Evolutionary conservation across 2,329 filamentous ascomycete genomes (phyloP).

Genomic region (Penicillium janthinellum): DNA sequence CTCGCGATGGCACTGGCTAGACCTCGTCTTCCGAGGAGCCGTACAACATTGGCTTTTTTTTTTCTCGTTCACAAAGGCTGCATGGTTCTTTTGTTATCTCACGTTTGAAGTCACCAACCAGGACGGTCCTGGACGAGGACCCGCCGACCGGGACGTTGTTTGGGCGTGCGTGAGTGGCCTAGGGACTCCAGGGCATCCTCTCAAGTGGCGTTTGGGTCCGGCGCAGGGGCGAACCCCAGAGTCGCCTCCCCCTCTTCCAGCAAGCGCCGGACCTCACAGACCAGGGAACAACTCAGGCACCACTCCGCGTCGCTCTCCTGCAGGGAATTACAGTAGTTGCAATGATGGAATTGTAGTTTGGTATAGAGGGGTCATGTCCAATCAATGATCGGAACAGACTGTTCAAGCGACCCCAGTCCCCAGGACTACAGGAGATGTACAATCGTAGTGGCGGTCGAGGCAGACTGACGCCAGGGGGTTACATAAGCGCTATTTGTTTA

Average conservation of each 20-base stretch:
- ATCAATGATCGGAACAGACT: neutral
- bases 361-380: neutral
- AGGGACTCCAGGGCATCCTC: neutral
- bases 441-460: neutral
- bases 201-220: neutral
- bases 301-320: neutral
- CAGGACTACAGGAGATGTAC: no score
- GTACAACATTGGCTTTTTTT: neutral
- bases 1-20: neutral
- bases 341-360: neutral
- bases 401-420: no score
- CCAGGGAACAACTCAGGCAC: neutral
- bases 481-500: conserved; percentile 24
- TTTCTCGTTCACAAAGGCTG: neutral
- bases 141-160: no score
- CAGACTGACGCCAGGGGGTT: neutral
- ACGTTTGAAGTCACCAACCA: neutral
- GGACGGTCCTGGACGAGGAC: neutral
- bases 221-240: conserved; percentile 2
- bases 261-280: neutral
- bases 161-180: neutral
- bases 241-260: neutral
- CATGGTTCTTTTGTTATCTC: neutral
- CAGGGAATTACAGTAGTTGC: neutral
- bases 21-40: neutral